phyloP scores from a whole-genome alignment of 345 rosid genomes.

The Erysimum cheiranthoides region DNA sequence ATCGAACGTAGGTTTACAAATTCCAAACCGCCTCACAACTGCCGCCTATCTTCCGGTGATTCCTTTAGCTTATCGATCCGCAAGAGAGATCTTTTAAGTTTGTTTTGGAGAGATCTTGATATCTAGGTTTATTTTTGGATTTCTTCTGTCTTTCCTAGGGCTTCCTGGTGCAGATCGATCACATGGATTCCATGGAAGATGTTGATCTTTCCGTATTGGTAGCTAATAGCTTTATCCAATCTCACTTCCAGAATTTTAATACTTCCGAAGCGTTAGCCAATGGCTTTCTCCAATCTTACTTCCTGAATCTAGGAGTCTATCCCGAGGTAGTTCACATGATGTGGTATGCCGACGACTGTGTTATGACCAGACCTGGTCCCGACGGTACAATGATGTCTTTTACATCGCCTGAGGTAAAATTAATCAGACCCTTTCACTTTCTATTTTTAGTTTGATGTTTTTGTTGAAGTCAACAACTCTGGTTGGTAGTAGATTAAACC shows the following conservation, averaged over 20 bases:
- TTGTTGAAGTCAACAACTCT: too few relatives aligned
- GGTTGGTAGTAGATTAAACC: too few relatives aligned
- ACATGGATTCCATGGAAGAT: neutral
- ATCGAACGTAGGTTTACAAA: neutral
- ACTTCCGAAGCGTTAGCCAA: neutral
- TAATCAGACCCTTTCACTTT: neutral
- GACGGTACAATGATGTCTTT: neutral
- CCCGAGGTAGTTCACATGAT: constrained; percentile 1
- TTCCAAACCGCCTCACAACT: neutral
- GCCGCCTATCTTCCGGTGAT: neutral
- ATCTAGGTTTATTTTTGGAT: neutral
- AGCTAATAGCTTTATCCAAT: neutral
- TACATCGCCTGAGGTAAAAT: neutral
- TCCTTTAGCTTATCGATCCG: neutral
- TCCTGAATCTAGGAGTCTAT: neutral
- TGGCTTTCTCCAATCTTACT: neutral
- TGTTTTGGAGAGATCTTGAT: neutral
- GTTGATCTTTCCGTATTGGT: neutral
- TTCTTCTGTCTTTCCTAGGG: neutral
- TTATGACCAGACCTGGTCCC: neutral
- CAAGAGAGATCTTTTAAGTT: neutral
- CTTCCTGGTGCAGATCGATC: neutral
- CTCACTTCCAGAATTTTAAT: neutral
- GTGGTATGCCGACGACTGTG: constrained; percentile 1
- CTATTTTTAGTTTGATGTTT: neutral